Percentiles rank a stretch among this genome's conserved stretches.
Evolutionary conservation across 352 stramenopile genomes (phyloP).

Genomic region (Pythium chondricola): DNA sequence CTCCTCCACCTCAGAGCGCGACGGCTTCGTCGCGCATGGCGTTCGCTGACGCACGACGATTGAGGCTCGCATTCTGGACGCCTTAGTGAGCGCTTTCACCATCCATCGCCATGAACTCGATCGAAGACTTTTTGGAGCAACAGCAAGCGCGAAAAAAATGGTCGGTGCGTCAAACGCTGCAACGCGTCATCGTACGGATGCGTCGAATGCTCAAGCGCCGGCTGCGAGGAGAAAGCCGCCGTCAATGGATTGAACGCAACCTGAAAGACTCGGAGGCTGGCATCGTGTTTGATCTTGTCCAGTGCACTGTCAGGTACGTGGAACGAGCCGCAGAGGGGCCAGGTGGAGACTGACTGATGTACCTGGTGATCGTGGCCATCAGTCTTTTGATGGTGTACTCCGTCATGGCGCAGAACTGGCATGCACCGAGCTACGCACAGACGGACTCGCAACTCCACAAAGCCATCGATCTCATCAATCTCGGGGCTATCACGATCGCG

Average conservation of each 20-base stretch:
- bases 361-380: not conserved
- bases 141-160: slow-evolving; percentile 6
- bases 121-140: slow-evolving; percentile 18
- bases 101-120: slow-evolving; percentile 12
- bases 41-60: too few relatives aligned
- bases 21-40: too few relatives aligned
- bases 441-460: slow-evolving; percentile 19
- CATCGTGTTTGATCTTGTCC: slow-evolving; percentile 42
- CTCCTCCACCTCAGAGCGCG: too few relatives aligned
- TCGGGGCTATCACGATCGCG: slow-evolving; percentile 36
- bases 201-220: slow-evolving; percentile 43
- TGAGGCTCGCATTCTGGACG: not conserved
- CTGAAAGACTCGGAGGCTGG: slow-evolving; percentile 59
- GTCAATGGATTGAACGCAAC: slow-evolving; percentile 71
- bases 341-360: not conserved
- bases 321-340: not conserved
- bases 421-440: slow-evolving; percentile 25
- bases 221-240: slow-evolving; percentile 55
- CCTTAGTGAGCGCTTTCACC: not conserved
- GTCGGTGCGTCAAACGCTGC: slow-evolving; percentile 1
- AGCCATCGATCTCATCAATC: slow-evolving; percentile 42
- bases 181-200: slow-evolving; percentile 9
- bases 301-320: slow-evolving; percentile 41
- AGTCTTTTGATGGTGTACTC: slow-evolving; percentile 51
- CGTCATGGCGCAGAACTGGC: slow-evolving; percentile 66